These are phyloP conservation scores for Cubamyces lactineus DNA, from an alignment of 768 basidiomycete species.

Conservation along the genomic window DNA sequence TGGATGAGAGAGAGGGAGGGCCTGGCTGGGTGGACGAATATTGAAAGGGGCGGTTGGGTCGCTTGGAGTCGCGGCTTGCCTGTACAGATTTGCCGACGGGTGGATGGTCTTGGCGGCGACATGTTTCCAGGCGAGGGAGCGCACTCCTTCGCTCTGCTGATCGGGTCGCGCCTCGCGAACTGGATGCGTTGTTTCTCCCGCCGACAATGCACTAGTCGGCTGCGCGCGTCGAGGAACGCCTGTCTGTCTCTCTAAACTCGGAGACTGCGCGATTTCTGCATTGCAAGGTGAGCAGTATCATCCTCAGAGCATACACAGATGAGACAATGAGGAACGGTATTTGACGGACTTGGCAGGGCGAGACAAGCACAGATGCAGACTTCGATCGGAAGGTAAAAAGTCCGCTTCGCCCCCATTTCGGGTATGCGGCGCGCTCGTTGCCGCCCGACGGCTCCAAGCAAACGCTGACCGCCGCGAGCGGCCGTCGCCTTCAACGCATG, in stretches of 20 bases:
- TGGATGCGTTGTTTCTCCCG: conserved; percentile 5
- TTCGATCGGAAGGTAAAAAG: not conserved
- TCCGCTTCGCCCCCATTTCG: too few relatives aligned
- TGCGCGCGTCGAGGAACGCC: not conserved
- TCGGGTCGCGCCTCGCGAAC: conserved; percentile 2
- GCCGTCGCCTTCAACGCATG: too few relatives aligned
- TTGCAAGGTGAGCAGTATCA: too few relatives aligned
- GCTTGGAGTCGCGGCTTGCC: not conserved
- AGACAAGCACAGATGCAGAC: not conserved
- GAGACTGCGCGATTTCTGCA: too few relatives aligned
- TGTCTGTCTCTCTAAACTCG: too few relatives aligned
- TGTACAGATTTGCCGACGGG: conserved; percentile 1
- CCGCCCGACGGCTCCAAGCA: too few relatives aligned
- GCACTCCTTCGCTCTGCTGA: not conserved
- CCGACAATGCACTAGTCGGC: not conserved
- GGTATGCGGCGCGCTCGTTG: too few relatives aligned
- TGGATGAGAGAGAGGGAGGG: conserved; percentile 1
- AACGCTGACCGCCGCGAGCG: too few relatives aligned
- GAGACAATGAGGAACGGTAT: not conserved
- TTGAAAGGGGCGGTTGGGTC: not conserved
- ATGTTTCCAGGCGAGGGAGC: conserved; percentile 11
- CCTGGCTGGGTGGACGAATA: not conserved
- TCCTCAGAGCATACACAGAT: too few relatives aligned
- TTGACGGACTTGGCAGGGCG: conserved; percentile 1
- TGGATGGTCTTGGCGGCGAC: conserved; percentile 12